Evolutionary conservation across 805 yeast species (phyloP), one percentile per base, ranked within the genome.

Genomic region (Ogataea neopini): DNA sequence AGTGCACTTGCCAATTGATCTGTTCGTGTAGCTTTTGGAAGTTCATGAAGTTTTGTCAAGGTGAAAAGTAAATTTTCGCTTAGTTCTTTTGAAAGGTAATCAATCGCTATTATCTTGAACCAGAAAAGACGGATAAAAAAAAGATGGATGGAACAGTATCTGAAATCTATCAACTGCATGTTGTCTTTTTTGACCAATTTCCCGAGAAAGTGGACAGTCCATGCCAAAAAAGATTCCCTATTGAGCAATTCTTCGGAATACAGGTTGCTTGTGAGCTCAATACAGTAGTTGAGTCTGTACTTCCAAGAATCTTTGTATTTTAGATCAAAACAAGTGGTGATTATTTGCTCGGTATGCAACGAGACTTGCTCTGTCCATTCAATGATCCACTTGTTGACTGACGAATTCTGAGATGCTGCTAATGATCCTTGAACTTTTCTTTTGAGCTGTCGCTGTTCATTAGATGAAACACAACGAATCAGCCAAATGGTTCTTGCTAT

Each of bases 311-410:
- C 63, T 48, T 63, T 71, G 51, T 40, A 40, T 8, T 36, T 35
- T 6, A 63, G n/a, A 32, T 54, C 38, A 23, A 61, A 64, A 56
- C 69, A 69, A 13, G 75, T 79, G 36, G 72, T 69, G 19, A 83
- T 70, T 20, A 77, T 70, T 52, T 74, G 73, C 51, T 76, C 81
- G 10, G 84, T 56, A 55, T 74, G 86, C 46, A 79, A 82, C 2
- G 82, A 74, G 13, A 91, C 82, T 54, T 87, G 95, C 35, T 83
- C 86, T 0, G 97, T 87, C 98, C 98, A 92, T 61, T 89, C 96
- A 48, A 79, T 80, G 15, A 84, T 71, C 89, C 97, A 85, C 40
- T 75, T 79, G 19, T 68, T 63, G 49, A 83, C 86, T n/a, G 73
- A 69, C 1, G 63, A 48, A n/a, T 50, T 57, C 5, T 49, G 58